These are phyloP conservation scores for Didymella lethalis DNA, from an alignment of 2,329 filamentous ascomycete genomes.

Conservation along the genomic window DNA sequence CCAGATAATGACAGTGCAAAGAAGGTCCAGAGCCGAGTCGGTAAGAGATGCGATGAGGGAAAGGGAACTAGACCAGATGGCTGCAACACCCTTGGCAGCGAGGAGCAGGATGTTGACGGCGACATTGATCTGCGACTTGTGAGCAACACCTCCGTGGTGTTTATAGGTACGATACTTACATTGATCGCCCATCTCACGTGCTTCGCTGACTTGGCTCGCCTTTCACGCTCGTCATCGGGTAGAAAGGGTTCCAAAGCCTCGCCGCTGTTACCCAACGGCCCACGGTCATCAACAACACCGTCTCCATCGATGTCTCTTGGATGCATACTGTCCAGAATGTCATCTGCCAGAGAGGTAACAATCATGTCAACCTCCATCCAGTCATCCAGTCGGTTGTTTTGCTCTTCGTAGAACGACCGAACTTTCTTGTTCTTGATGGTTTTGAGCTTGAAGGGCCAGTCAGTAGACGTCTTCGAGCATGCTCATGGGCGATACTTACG, in stretches of 20 bases:
- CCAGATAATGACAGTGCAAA: constrained; percentile 69
- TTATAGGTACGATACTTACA: constrained; percentile 35
- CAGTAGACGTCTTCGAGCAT: neutral
- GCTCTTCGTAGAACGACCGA: constrained; percentile 62
- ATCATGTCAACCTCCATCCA: constrained; percentile 67
- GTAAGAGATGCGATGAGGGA: constrained; percentile 69
- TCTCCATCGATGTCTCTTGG: constrained; percentile 64
- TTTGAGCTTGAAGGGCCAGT: constrained; percentile 53
- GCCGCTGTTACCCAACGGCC: constrained; percentile 58
- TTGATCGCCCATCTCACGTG: constrained; percentile 66
- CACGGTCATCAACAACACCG: constrained; percentile 62
- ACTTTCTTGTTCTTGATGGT: constrained; percentile 61
- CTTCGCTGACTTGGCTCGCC: constrained; percentile 56
- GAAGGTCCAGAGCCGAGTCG: constrained; percentile 67
- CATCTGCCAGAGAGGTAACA: constrained; percentile 64
- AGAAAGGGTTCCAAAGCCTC: constrained; percentile 64
- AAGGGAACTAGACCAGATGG: constrained; percentile 64
- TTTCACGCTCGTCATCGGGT: constrained; percentile 62
- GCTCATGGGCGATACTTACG: constrained; percentile 27
- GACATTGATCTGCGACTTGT: constrained; percentile 60
- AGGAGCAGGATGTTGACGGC: constrained; percentile 67
- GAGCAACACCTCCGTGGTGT: neutral
- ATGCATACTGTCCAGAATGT: constrained; percentile 67
- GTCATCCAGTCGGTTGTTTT: constrained; percentile 64
- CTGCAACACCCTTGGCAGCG: constrained; percentile 63